phyloP scores from a whole-genome alignment of 768 basidiomycete genomes.

The Xerocomellus intermedius region DNA sequence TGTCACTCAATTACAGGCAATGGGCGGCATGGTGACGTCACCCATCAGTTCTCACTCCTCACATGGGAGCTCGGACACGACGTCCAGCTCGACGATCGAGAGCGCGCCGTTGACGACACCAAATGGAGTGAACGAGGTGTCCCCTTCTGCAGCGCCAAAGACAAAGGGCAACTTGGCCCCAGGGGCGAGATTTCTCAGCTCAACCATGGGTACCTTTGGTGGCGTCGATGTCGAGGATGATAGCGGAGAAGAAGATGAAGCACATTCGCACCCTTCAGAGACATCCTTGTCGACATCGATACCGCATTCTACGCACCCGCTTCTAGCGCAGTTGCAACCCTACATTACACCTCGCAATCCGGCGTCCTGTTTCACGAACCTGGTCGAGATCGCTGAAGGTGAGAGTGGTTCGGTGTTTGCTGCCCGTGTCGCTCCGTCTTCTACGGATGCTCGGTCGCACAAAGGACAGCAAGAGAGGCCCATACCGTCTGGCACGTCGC shows the following conservation, averaged over 20 bases:
- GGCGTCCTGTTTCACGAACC: constrained; percentile 57
- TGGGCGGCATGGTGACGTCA: constrained; percentile 34
- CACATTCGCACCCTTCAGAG: not conserved
- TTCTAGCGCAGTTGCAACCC: constrained; percentile 47
- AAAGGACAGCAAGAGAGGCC: constrained; percentile 18
- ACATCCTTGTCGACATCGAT: not conserved
- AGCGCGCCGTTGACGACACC: constrained; percentile 20
- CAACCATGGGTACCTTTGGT: constrained; percentile 40
- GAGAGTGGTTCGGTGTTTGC: constrained; percentile 73
- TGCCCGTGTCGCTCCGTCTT: constrained; percentile 31
- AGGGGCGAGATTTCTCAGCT: constrained; percentile 30
- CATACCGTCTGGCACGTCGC: constrained; percentile 29
- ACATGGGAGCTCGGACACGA: constrained; percentile 35
- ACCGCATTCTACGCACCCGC: constrained; percentile 13
- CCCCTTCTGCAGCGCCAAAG: constrained; percentile 1
- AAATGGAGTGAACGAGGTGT: constrained; percentile 11
- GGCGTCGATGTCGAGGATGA: constrained; percentile 23
- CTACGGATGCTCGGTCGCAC: constrained; percentile 4
- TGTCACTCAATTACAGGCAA: constrained; percentile 23
- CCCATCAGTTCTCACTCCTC: constrained; percentile 49
- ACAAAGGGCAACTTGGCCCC: constrained; percentile 17
- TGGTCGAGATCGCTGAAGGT: constrained; percentile 80
- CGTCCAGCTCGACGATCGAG: constrained; percentile 33
- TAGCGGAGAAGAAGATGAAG: constrained; percentile 1
- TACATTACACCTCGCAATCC: constrained; percentile 72